phyloP scores from a whole-genome alignment of 163 green algal genomes.

The Prototheca wickerhamii region DNA sequence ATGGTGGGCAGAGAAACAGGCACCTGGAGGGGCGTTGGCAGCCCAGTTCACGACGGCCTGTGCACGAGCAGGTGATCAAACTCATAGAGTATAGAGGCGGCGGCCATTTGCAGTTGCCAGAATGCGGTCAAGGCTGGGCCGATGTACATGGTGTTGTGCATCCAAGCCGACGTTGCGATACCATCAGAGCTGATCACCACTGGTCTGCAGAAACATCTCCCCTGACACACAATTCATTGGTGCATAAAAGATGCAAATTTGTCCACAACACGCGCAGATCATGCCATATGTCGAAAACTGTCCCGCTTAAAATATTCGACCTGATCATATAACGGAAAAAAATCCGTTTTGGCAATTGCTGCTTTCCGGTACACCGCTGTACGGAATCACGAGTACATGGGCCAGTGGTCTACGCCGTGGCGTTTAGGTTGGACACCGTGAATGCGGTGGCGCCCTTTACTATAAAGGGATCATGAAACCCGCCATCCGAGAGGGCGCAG shows the following conservation, averaged over 20 bases:
- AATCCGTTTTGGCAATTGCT: slow-evolving; percentile 1
- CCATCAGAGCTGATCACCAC: no score
- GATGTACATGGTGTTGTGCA: neutral
- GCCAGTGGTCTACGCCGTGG: slow-evolving; percentile 8
- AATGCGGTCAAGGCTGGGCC: neutral
- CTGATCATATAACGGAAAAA: neutral
- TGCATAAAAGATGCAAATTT: neutral
- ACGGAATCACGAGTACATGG: slow-evolving; percentile 5
- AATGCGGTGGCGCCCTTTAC: neutral
- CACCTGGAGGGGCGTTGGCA: no score
- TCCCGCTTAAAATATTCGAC: neutral
- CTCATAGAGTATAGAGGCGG: neutral
- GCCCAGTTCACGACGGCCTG: no score
- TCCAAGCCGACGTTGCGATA: neutral
- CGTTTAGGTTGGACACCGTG: slow-evolving; percentile 5
- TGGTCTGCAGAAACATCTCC: no score
- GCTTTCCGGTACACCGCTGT: slow-evolving; percentile 1
- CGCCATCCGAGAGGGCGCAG: slow-evolving; percentile 8
- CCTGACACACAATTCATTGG: neutral
- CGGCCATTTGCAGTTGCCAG: neutral
- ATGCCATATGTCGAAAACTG: neutral
- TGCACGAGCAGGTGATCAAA: neutral
- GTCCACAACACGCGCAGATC: neutral
- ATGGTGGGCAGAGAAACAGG: no score
- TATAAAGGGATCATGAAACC: neutral